Percentiles rank a stretch among this genome's conserved stretches.
Conservation (phyloP, 192 early-diverging fungal genomes). For the Podila minutissima region DNA sequence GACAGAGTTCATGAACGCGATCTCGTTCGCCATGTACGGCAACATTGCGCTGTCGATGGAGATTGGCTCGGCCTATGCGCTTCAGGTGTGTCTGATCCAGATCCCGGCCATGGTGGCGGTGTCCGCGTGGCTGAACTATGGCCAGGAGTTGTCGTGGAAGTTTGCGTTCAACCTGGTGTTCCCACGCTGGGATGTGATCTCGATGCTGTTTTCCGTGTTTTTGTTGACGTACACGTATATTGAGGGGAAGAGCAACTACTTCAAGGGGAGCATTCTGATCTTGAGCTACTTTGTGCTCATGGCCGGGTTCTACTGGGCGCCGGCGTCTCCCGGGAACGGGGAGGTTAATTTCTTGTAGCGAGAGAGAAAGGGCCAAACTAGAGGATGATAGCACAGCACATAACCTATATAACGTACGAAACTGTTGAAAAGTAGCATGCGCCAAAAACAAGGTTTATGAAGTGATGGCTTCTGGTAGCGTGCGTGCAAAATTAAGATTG, state of each 20-base stretch:
- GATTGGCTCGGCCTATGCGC: conserved; percentile 95
- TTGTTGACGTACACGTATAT: conserved; percentile 92
- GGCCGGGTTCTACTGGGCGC: conserved; percentile 81
- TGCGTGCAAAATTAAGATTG: no score
- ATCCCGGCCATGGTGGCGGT: conserved; percentile 94
- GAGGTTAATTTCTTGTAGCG: conserved; percentile 21
- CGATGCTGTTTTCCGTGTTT: conserved; percentile 66
- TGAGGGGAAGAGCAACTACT: conserved; percentile 97
- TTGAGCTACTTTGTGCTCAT: conserved; percentile 87
- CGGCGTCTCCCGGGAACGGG: conserved; percentile 43
- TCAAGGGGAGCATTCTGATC: conserved; percentile 92
- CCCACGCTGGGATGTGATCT: conserved; percentile 55
- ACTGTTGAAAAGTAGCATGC: no score
- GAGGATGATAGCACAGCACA: background rate
- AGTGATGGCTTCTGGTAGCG: no score
- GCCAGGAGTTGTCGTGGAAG: conserved; percentile 21
- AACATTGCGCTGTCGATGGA: conserved; percentile 89
- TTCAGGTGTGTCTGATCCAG: conserved; percentile 95
- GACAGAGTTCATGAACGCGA: conserved; percentile 95
- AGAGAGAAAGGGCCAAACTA: background rate
- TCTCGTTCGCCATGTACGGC: conserved; percentile 92
- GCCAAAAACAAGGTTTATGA: no score
- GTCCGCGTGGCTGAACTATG: conserved; percentile 67
- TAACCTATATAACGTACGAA: no score
- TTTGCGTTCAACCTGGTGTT: conserved; percentile 52